A percentile compares a stretch with the other conserved stretches of the same genome.
Conservation (phyloP, 352 stramenopile species). For the Blastocystis sp. region DNA sequence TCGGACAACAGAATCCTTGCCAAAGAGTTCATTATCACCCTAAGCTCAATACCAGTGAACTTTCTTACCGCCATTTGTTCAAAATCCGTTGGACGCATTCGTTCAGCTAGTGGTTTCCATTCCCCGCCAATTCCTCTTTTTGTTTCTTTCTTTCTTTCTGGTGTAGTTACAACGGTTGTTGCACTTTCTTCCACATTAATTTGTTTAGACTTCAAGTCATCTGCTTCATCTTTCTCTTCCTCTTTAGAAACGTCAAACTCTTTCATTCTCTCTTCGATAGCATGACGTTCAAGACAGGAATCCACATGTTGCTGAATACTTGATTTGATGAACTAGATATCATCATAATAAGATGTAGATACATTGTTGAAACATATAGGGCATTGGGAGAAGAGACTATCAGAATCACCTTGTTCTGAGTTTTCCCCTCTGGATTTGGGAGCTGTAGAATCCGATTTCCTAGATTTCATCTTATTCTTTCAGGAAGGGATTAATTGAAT, state of each 20-base stretch:
- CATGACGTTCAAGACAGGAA: neutral
- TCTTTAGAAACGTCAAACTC: no score
- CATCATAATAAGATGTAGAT: neutral
- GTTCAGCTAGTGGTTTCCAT: slow-evolving; percentile 15
- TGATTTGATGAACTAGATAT: slow-evolving; percentile 12
- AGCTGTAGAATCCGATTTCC: neutral
- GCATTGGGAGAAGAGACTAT: slow-evolving; percentile 8
- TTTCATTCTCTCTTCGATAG: no score
- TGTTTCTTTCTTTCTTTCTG: neutral
- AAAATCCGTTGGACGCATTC: slow-evolving; percentile 40
- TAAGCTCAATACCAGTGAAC: neutral
- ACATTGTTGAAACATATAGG: slow-evolving; percentile 25
- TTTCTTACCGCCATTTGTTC: slow-evolving; percentile 3
- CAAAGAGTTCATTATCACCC: slow-evolving; percentile 76
- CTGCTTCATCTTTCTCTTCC: no score
- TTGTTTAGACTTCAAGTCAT: no score
- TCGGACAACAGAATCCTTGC: slow-evolving; percentile 73
- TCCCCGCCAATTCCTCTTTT: neutral
- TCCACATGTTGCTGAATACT: slow-evolving; percentile 38
- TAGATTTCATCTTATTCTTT: neutral
- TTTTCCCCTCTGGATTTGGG: neutral
- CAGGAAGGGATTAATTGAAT: neutral
- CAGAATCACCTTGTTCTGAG: neutral
- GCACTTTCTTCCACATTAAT: no score
- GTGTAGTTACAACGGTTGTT: neutral